Evolutionary conservation across 495 filamentous ascomycete genomes (phyloP), one percentile per base, ranked within the genome.

Genomic region (Penicillium angulare): DNA sequence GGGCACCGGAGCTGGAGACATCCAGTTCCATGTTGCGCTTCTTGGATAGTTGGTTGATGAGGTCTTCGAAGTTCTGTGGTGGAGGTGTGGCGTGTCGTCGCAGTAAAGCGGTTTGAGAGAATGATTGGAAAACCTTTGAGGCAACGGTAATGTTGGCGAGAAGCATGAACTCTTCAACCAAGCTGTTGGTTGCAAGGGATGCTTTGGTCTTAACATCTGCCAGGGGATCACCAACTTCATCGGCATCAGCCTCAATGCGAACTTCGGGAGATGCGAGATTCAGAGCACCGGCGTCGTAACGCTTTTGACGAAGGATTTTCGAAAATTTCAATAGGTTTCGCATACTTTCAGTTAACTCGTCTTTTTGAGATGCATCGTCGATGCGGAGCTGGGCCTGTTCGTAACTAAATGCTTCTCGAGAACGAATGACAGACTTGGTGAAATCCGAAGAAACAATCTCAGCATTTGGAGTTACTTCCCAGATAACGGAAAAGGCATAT

Each of bases 151-250:
- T 96, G 70, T 97, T 98, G 75, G 95, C 93, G 62, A 97, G 88
- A 61, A 97, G 79, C 93, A 98, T 98, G 77, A 98, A 97, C 60
- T 98, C 93, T 62, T 98, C 93, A 20, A 98, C 93, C 6, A 98
- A 79, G 20, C 92, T 97, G 76, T 97, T 97, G 47, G 93, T 98
- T 60, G 89, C 90, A n/a, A 97, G 83, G 50, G 88, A 81, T 47
- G 89, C 77, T 67, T 97, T 98, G 1, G 90, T 95, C 74, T 97
- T 90, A 53, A 99, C 86, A 63, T 99, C 95, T 6, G 70, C 67
- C 44, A 96, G 85, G 0, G 93, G 95, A 62, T 97, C 93, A 5
- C 91, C 95, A 0, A 92, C 95, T 65, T 98, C 93, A 59, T 98
- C 92, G 9, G 86, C 92, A 57, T 97, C 95, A 47, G 86, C 85